Evolutionary conservation across 148 eudicot species (phyloP).

Genomic region (Spergularia bocconei): DNA sequence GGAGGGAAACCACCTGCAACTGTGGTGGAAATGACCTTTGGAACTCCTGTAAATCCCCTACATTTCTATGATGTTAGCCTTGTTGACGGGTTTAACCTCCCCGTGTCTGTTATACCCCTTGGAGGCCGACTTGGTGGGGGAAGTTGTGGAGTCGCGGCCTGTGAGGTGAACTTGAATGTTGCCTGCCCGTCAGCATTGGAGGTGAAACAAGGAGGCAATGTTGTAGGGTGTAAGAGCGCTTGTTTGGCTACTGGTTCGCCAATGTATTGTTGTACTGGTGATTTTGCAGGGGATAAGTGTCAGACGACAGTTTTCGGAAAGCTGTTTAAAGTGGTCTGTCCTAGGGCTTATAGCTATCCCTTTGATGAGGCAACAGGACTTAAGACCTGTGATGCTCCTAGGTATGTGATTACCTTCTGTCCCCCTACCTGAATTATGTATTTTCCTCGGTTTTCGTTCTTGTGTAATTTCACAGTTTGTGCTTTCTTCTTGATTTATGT

Average conservation of each 20-base stretch:
- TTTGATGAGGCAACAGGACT: conserved; percentile 56
- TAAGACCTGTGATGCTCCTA: conserved; percentile 55
- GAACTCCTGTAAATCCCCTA: conserved; percentile 33
- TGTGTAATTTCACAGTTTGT: background rate
- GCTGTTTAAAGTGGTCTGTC: conserved; percentile 54
- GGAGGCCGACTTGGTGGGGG: conserved; percentile 22
- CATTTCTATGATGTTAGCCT: conserved; percentile 69
- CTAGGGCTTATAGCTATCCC: conserved; percentile 53
- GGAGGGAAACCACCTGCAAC: conserved; percentile 66
- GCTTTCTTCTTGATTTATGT: background rate
- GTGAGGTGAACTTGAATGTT: conserved; percentile 55
- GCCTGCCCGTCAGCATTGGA: conserved; percentile 50
- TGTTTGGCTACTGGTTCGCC: conserved; percentile 49
- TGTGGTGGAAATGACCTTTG: conserved; percentile 60
- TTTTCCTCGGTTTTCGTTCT: background rate
- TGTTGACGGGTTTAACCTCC: conserved; percentile 75
- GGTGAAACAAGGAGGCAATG: conserved; percentile 40
- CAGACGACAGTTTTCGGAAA: conserved; percentile 40
- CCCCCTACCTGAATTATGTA: conserved; percentile 38
- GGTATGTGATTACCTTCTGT: conserved; percentile 64
- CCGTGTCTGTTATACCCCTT: conserved; percentile 50
- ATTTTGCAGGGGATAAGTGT: conserved; percentile 36
- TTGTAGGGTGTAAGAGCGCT: conserved; percentile 81
- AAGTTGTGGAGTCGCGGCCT: conserved; percentile 59
- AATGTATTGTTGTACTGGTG: conserved; percentile 55